phyloP scores from a whole-genome alignment of 768 basidiomycete genomes.

The Lactarius tabidus region DNA sequence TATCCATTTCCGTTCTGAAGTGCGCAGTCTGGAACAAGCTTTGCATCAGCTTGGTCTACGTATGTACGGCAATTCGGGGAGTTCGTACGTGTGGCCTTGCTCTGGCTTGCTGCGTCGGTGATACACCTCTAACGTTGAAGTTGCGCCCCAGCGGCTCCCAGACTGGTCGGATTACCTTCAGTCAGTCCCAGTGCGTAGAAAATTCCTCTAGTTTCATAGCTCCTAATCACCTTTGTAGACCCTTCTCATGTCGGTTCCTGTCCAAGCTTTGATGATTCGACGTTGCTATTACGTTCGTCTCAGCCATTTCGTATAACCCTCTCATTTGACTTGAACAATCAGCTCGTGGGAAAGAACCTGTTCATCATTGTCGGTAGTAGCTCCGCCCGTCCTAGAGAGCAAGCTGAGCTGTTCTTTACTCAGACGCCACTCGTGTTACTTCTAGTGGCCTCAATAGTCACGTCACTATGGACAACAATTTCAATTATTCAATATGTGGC shows the following conservation, averaged over 20 bases:
- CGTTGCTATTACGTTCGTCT: constrained; percentile 19
- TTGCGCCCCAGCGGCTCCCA: not conserved
- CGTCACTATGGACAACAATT: not conserved
- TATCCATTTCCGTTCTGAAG: not conserved
- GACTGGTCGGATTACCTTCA: constrained; percentile 1
- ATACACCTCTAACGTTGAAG: not conserved
- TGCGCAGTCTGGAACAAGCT: constrained; percentile 5
- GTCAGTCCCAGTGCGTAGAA: not conserved
- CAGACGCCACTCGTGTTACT: constrained; percentile 7
- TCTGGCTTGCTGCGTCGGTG: not conserved
- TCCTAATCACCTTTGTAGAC: constrained; percentile 4
- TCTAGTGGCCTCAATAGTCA: not conserved
- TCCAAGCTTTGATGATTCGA: constrained; percentile 16
- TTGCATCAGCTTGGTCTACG: not conserved
- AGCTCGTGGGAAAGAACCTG: constrained; percentile 10
- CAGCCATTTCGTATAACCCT: not conserved
- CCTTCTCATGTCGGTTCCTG: constrained; percentile 4
- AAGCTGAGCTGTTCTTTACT: not conserved
- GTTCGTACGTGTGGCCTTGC: not conserved
- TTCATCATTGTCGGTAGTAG: constrained; percentile 9
- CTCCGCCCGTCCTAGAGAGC: not conserved
- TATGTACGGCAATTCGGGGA: constrained; percentile 4
- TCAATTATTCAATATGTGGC: too few relatives aligned
- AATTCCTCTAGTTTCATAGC: not conserved
- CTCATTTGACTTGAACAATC: not conserved